These are phyloP conservation scores for Alternaria sp. DNA, from an alignment of 2,329 filamentous ascomycete genomes.

Conservation along the genomic window DNA sequence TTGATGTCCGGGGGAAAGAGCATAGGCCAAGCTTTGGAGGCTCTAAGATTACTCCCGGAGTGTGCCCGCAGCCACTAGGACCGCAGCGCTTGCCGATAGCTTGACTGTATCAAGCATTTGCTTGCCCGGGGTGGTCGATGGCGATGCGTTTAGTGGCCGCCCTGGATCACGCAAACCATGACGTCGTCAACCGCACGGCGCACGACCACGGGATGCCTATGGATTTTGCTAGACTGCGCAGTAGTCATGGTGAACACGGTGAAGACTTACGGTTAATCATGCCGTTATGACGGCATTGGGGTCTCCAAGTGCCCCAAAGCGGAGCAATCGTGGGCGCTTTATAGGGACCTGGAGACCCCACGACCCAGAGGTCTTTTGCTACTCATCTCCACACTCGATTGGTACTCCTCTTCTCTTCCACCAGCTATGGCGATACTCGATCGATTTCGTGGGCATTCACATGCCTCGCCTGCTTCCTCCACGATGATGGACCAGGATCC, in stretches of 20 bases:
- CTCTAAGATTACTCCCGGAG: conserved; percentile 6
- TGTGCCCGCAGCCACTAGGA: conserved; percentile 9
- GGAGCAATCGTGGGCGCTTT: conserved; percentile 6
- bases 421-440: conserved; percentile 31
- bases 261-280: neutral
- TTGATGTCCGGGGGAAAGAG: conserved; percentile 5
- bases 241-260: neutral
- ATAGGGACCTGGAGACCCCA: conserved; percentile 8
- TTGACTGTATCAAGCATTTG: conserved; percentile 12
- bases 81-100: neutral
- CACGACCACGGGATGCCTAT: neutral
- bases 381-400: neutral
- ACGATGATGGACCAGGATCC: conserved; percentile 24
- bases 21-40: conserved; percentile 5
- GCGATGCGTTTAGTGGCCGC: conserved; percentile 1
- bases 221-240: neutral
- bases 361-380: neutral
- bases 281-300: conserved; percentile 13
- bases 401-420: neutral
- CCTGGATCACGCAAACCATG: conserved; percentile 3
- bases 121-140: neutral
- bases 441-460: conserved; percentile 19
- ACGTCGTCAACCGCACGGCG: conserved; percentile 1
- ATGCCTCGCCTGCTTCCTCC: conserved; percentile 31
- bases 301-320: neutral